Percentiles rank a stretch among this genome's conserved stretches.
Evolutionary conservation across 257 asterid species (phyloP).

Genomic region (Salvia miltiorrhiza): DNA sequence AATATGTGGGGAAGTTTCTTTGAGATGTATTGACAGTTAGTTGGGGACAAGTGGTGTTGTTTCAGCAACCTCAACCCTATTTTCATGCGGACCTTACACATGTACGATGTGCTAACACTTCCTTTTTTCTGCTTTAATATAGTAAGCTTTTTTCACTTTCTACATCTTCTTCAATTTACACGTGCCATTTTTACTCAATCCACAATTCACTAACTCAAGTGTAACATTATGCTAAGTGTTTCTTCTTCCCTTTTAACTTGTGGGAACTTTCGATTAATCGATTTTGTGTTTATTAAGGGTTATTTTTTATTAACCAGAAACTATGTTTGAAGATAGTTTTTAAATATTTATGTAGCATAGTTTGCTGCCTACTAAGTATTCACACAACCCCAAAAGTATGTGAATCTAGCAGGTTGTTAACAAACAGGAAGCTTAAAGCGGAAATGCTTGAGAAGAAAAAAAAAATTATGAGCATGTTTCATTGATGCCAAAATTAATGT

Average conservation of each 20-base stretch:
- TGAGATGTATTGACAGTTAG: slow-evolving; percentile 18
- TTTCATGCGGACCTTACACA: slow-evolving; percentile 21
- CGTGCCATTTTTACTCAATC: background rate
- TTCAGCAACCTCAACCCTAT: background rate
- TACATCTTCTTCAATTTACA: too few relatives aligned
- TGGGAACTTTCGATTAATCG: background rate
- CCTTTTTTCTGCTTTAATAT: too few relatives aligned
- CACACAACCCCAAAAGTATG: too few relatives aligned
- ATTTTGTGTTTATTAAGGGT: background rate
- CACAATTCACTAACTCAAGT: background rate
- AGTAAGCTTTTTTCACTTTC: too few relatives aligned
- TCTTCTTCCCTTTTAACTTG: too few relatives aligned
- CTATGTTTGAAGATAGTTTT: background rate
- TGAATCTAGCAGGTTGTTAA: background rate
- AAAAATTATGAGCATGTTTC: background rate
- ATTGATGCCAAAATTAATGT: slow-evolving; percentile 7
- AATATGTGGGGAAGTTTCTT: slow-evolving; percentile 34
- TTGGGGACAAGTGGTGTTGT: slow-evolving; percentile 26
- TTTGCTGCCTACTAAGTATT: too few relatives aligned
- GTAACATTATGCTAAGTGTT: too few relatives aligned
- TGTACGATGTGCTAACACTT: too few relatives aligned
- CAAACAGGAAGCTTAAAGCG: background rate
- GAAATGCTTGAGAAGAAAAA: too few relatives aligned
- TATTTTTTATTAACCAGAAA: background rate
- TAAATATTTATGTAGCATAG: too few relatives aligned